Percentiles rank a stretch among this genome's conserved stretches.
Evolutionary conservation across 2,329 filamentous ascomycete species (phyloP).

Genomic region (Aspergillus ustus): DNA sequence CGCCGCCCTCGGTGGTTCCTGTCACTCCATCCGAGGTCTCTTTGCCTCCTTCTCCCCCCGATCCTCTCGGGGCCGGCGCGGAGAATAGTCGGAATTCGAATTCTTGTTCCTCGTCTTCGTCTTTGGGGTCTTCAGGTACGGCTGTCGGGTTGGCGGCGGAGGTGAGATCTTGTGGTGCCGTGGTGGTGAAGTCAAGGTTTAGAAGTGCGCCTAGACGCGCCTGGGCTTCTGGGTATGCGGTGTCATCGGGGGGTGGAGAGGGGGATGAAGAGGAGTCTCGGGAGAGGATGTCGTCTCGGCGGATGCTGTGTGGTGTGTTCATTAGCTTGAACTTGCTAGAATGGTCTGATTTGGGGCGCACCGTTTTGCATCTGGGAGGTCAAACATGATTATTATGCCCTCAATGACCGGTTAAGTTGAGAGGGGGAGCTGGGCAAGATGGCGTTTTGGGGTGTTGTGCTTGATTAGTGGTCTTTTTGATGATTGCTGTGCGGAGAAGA

Average conservation of each 20-base stretch:
- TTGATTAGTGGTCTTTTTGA: conserved; percentile 11
- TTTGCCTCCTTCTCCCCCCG: neutral
- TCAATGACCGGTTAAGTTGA: neutral
- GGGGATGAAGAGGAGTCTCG: conserved; percentile 37
- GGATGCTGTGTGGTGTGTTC: conserved; percentile 32
- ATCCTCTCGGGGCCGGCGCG: conserved; percentile 25
- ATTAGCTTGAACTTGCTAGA: neutral
- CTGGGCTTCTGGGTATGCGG: conserved; percentile 33
- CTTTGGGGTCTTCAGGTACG: neutral
- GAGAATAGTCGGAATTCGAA: conserved; percentile 51
- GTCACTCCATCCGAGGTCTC: neutral
- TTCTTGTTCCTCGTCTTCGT: conserved; percentile 46
- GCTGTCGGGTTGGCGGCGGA: conserved; percentile 7
- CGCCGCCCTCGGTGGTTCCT: neutral
- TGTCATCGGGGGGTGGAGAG: conserved; percentile 32
- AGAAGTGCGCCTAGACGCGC: conserved; percentile 40
- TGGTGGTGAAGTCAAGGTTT: conserved; percentile 35
- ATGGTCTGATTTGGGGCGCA: conserved; percentile 22
- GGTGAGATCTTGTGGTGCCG: conserved; percentile 2
- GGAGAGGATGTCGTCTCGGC: conserved; percentile 42
- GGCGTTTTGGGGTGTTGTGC: neutral
- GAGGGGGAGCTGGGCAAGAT: neutral
- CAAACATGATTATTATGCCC: conserved; percentile 36
- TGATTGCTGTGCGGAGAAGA: conserved; percentile 4
- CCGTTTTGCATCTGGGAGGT: conserved; percentile 43